Conservation (phyloP, 164 flowering plant genomes). For the Paratinospora sagittata region DNA sequence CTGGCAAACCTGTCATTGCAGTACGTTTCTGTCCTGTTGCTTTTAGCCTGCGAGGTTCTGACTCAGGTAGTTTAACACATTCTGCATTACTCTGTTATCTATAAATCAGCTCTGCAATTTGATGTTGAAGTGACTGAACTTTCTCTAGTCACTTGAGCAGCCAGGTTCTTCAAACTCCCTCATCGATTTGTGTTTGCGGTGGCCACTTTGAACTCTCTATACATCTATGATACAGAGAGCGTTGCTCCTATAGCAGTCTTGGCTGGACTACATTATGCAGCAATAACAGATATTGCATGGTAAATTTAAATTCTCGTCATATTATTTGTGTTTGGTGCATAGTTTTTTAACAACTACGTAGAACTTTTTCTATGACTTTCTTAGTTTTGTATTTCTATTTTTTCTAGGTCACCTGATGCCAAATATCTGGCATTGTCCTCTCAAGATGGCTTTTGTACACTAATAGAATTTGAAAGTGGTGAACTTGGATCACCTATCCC, state of each 20-base stretch:
- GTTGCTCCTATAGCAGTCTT: conserved; percentile 70
- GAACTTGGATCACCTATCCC: conserved; percentile 71
- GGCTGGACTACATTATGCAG: conserved; percentile 97
- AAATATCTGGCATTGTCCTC: conserved; percentile 73
- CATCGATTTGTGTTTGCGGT: conserved; percentile 84
- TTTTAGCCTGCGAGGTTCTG: conserved; percentile 63
- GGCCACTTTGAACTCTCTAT: conserved; percentile 86
- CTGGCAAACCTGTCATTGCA: conserved; percentile 81
- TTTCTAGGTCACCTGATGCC: conserved; percentile 69
- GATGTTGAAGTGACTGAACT: conserved; percentile 3
- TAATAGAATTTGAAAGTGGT: conserved; percentile 69
- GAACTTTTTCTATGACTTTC: not conserved
- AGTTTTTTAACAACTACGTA: not conserved
- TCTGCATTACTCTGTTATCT: not conserved
- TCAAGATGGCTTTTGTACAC: conserved; percentile 89
- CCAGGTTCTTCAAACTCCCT: conserved; percentile 74
- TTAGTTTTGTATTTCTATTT: conserved; percentile 2
- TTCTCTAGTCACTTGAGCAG: conserved; percentile 31
- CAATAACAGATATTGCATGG: conserved; percentile 96
- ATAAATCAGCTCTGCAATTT: not conserved
- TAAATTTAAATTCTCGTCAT: conserved; percentile 17
- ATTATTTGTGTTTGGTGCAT: not conserved
- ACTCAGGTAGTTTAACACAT: conserved; percentile 36
- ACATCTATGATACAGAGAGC: conserved; percentile 88
- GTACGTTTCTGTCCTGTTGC: conserved; percentile 79